Base-by-base conservation (phyloP, 2,329 filamentous ascomycete species). In the Monilinia fructicola region DNA sequence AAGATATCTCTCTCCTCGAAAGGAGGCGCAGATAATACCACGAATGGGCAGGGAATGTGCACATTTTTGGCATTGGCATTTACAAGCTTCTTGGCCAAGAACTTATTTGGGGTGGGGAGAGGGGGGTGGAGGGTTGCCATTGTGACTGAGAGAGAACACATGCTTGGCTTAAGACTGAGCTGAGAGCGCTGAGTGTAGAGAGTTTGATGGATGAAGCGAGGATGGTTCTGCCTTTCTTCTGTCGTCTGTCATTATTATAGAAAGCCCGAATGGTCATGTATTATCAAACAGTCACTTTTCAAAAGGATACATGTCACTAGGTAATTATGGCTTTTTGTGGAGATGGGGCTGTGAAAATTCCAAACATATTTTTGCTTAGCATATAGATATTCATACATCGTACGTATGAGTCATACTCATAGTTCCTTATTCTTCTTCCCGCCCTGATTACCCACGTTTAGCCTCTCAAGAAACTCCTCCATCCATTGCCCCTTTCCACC, bases 391-490 rank as follows among this genome's bases (percentile, higher is more conserved):
- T 12, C 31, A 10, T 26, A 18, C 12, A 26, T 3, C 12, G 16
- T n/a, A 35, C n/a, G n/a, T n/a, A n/a, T n/a, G n/a, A n/a, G n/a
- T 23, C 46, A 23, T 40, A 26, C 10, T 68, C 61, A 73, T 54
- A 74, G 55, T 35, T 74, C 72, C n/a, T 67, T 63, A 50, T 71
- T 69, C 28, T 64, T 65, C 3, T 61, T 44, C 23, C 67, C 66
- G 21, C 61, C 35, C 28, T 38, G 23, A 59, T 71, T 71, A 55
- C 71, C 65, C 53, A 67, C 62, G 16, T 62, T 67, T 35, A 76
- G 53, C 11, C 63, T 64, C n/a, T 50, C 64, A 54, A 74, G 55
- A 54, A 76, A 72, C 12, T 75, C 71, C 23, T 71, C 66, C 18
- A 70, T 69, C 74, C 74, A 76, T 3, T 64, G 58, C 54, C 68